phyloP scores from a whole-genome alignment of 2,329 filamentous ascomycete species.

The Colletotrichum sp. region DNA sequence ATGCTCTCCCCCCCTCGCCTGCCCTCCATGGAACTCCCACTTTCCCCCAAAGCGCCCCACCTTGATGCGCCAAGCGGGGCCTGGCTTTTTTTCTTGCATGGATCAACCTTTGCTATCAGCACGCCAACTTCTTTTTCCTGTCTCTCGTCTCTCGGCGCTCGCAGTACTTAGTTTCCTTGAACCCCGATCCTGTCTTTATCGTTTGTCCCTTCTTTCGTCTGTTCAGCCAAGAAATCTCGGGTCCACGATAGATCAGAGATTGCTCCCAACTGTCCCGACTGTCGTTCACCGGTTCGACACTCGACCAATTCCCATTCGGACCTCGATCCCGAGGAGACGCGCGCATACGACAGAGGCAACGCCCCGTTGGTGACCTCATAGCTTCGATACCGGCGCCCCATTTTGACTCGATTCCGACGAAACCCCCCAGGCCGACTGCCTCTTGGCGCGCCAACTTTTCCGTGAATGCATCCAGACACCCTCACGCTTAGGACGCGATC shows the following conservation, averaged over 20 bases:
- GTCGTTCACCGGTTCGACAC: neutral
- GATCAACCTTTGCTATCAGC: constrained; percentile 18
- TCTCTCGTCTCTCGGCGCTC: neutral
- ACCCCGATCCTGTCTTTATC: constrained; percentile 10
- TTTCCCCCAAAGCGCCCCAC: neutral
- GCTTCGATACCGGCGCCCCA: neutral
- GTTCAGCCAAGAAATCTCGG: neutral
- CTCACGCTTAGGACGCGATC: constrained; percentile 26
- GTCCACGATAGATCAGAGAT: neutral
- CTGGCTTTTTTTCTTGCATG: constrained; percentile 18
- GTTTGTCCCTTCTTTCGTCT: constrained; percentile 1
- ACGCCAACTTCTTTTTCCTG: constrained; percentile 16
- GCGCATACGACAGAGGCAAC: neutral
- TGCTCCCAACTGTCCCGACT: neutral
- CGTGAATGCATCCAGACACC: constrained; percentile 37
- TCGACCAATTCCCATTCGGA: neutral
- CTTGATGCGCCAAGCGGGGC: constrained; percentile 5
- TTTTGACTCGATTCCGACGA: neutral
- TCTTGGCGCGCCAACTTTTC: constrained; percentile 7
- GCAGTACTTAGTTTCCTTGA: constrained; percentile 15
- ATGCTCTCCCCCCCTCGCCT: neutral
- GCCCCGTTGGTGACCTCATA: constrained; percentile 9
- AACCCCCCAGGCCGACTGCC: neutral
- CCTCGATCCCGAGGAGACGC: neutral
- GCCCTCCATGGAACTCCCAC: neutral